phyloP scores from a whole-genome alignment of 164 flowering plant genomes.

The Aristolochia californica region DNA sequence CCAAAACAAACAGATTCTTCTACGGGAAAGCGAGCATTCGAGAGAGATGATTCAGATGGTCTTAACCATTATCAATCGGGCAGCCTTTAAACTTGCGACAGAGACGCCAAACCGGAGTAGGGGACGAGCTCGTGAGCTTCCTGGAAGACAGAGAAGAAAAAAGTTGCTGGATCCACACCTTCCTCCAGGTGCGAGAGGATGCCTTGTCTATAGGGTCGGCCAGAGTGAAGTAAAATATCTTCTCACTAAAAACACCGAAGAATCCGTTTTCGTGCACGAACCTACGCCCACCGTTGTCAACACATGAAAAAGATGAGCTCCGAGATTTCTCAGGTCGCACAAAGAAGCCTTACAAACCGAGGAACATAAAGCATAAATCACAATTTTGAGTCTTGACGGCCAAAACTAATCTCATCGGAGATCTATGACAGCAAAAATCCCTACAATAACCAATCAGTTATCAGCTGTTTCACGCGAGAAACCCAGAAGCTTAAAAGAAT shows the following conservation, averaged over 20 bases:
- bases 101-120: conserved; percentile 33
- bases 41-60: neutral
- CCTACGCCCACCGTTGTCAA: neutral
- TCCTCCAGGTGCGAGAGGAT: conserved; percentile 17
- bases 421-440: too few species aligned
- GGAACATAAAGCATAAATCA: neutral
- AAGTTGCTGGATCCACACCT: conserved; percentile 16
- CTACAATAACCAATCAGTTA: too few species aligned
- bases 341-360: neutral
- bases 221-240: conserved; percentile 49
- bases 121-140: neutral
- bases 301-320: neutral
- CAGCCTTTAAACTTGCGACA: conserved; percentile 7
- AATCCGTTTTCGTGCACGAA: conserved; percentile 6
- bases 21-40: neutral
- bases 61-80: conserved; percentile 83
- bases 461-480: too few species aligned
- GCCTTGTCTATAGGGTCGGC: conserved; percentile 32
- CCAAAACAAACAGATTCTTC: neutral
- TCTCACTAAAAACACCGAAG: conserved; percentile 28
- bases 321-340: neutral
- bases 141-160: neutral
- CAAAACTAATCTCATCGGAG: too few species aligned
- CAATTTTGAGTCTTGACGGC: too few species aligned
- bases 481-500: too few species aligned